Evolutionary conservation across 2,329 filamentous ascomycete species (phyloP).

Genomic region (Botryotinia convoluta): DNA sequence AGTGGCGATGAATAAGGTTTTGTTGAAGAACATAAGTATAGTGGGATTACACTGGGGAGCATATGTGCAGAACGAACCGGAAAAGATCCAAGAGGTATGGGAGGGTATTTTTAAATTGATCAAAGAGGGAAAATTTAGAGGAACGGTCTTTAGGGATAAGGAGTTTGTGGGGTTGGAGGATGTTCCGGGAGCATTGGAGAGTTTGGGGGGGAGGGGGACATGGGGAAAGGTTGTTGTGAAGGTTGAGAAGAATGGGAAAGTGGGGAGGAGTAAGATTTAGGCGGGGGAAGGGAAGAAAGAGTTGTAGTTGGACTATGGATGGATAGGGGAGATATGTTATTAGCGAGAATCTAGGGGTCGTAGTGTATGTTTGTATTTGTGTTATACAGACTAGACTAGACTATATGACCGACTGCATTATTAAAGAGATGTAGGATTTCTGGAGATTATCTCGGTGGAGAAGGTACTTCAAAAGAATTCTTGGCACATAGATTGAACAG

Average conservation of each 20-base stretch:
- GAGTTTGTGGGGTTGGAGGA: slow-evolving; percentile 80
- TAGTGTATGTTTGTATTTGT: neutral
- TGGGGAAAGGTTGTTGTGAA: slow-evolving; percentile 97
- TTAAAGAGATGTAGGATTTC: neutral
- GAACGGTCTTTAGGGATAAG: slow-evolving; percentile 79
- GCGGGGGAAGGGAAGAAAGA: neutral
- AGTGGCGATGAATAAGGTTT: slow-evolving; percentile 85
- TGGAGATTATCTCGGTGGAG: neutral
- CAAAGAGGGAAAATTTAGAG: slow-evolving; percentile 71
- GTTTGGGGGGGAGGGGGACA: slow-evolving; percentile 75
- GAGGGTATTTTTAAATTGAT: slow-evolving; percentile 77
- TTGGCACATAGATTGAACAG: neutral
- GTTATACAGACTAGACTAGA: neutral
- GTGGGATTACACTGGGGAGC: slow-evolving; percentile 92
- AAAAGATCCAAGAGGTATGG: slow-evolving; percentile 74
- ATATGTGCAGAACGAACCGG: slow-evolving; percentile 71
- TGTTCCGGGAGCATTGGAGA: slow-evolving; percentile 72
- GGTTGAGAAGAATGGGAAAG: slow-evolving; percentile 64
- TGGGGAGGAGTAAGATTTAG: slow-evolving; percentile 54
- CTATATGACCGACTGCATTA: neutral
- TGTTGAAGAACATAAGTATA: slow-evolving; percentile 89
- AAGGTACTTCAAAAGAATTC: neutral
- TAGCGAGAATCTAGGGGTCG: neutral
- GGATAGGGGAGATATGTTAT: neutral
- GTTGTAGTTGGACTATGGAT: neutral